Conservation (phyloP, 805 yeast species). For the Kuraishia piskuri region DNA sequence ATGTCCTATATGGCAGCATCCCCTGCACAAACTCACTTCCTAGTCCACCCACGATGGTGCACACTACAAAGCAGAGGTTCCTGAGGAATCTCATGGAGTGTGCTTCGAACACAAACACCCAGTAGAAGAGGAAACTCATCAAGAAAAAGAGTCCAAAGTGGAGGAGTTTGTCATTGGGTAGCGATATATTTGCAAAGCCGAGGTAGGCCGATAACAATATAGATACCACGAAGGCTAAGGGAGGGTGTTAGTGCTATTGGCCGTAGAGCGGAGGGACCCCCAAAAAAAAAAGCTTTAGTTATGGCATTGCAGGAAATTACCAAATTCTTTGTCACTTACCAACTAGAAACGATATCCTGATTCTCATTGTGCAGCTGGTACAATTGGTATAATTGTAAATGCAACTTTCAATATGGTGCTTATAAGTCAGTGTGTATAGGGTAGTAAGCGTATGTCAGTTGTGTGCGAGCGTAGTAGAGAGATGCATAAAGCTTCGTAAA, state of each 20-base stretch:
- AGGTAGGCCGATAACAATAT: conserved; percentile 25
- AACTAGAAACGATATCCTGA: conserved; percentile 1
- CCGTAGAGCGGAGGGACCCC: no score
- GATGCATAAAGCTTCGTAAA: no score
- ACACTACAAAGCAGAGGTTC: conserved; percentile 25
- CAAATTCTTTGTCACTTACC: no score
- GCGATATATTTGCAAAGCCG: conserved; percentile 40
- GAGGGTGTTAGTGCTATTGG: not conserved
- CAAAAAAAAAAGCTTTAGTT: no score
- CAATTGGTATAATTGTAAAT: no score
- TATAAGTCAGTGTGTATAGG: not conserved
- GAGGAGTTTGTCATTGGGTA: conserved; percentile 37
- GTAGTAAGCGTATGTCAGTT: no score
- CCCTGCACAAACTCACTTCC: conserved; percentile 41
- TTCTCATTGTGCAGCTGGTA: conserved; percentile 1
- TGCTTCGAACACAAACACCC: conserved; percentile 32
- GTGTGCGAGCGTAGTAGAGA: no score
- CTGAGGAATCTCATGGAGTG: conserved; percentile 22
- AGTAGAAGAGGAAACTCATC: conserved; percentile 38
- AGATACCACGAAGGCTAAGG: conserved; percentile 12
- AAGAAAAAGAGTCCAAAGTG: conserved; percentile 38
- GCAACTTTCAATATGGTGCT: not conserved
- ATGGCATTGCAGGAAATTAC: no score
- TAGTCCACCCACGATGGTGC: conserved; percentile 35
- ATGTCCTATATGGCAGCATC: conserved; percentile 31